Evolutionary conservation across 2,329 filamentous ascomycete genomes (phyloP), one percentile per base, ranked within the genome.

Genomic region (Chaetomium strumarium): DNA sequence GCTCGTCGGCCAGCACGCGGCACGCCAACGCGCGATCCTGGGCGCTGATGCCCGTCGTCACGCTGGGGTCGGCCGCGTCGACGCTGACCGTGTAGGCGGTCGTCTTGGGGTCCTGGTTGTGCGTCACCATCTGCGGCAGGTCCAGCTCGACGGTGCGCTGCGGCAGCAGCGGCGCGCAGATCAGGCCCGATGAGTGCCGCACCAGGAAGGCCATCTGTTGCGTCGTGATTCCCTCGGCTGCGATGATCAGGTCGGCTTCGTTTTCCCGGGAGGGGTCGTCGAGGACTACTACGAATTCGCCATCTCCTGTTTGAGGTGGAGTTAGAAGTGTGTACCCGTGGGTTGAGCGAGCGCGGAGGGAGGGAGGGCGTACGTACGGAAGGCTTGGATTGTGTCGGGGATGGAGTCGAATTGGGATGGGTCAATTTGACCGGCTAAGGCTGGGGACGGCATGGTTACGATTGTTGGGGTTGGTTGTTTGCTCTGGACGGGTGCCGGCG

Each of bases 181-280:
- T 85, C 66, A 92, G 83, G 67, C 93, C 93, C 3, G 89, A 90
- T 37, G 88, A 87, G 76, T 96, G 83, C 64, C 90, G 89, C 70
- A 99, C 82, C 80, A 99, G 85, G 76, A 96, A 99, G 64, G 90
- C 89, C 84, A 95, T 95, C 73, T 97, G 92, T 60, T 88, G 80
- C 20, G 90, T 79, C 9, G 92, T 96, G 59, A 96, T 75, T 64
- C 86, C 80, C 61, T 90, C 76, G 57, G 90, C 92, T 60, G 93
- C 89, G 66, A 97, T 95, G 71, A 97, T 96, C 45, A 99, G 82
- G 74, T 99, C 93, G 70, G 91, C 93, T 79, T 99, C 93, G 70
- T 99, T 99, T 72, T 99, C 93, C 70, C 93, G 91, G 57, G 85
- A 82, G 59, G 90, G 84, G 62, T 89, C 88, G 75, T 99, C 93